Base-by-base conservation (phyloP, 768 basidiomycete genomes). In the Pisolithus sp. region DNA sequence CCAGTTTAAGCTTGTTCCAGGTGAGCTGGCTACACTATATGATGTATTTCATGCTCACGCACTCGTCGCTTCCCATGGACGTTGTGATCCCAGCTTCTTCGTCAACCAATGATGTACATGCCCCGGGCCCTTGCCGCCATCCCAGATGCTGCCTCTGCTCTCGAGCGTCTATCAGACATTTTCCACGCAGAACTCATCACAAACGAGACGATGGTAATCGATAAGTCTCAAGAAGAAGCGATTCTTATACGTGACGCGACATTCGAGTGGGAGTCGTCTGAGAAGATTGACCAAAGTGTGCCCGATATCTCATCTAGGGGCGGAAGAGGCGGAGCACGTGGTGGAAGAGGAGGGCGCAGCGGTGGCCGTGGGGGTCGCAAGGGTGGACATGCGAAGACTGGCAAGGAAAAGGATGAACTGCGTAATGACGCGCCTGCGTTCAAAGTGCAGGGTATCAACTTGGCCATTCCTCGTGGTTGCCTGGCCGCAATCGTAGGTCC, bases 51-150 rank as follows among this genome's bases (percentile, higher is more conserved):
- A 30, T 48, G 15, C 21, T 23, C 17, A 28, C 43, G 5, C 15
- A 24, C 10, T 23, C 3, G 23, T 44, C 21, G 7, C 20, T 13
- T 23, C 30, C 8, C 46, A 17, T 18, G 10, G 15, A 10, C 10
- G 20, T 10, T 42, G 26, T 26, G 12, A 15, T 49, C 49, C 20
- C 68, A 81, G 71, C 74, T 87, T 20, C 75, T 86, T 34, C 77
- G 84, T 13, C 84, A 86, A 63, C 84, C 85, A 0, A 77, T 84
- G 73, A 77, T 81, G 78, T 81, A 81, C 63, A 67, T 84, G 34
- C 82, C 82, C 13, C 76, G 81, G 6, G 78, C 79, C 2, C 68
- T 86, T 8, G 82, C 83, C 9, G 76, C 79, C 8, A 78, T 79
- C 37, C 76, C 81, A 0, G 85, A 89, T 59, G 85, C 83, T 2